Base-by-base conservation (phyloP, 2,329 filamentous ascomycete genomes). In the Cladosporium velox region DNA sequence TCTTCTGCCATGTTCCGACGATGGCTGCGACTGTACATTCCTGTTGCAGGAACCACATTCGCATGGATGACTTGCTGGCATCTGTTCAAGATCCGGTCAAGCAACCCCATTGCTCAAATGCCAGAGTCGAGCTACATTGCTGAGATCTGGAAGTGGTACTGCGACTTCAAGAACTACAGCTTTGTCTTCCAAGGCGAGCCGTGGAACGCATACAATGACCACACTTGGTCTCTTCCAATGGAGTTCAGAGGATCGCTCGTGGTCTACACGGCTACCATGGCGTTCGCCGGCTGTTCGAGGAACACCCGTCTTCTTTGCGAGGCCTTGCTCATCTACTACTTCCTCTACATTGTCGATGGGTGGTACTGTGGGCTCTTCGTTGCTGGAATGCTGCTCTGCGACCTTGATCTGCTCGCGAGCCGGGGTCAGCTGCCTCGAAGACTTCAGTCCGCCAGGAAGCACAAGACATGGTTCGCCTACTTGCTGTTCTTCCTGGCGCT, bases 111-210 rank as follows among this genome's bases (percentile, higher is more conserved):
- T 74, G 66, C 64, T 12, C 28, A 28, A n/a, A 24, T 34, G 58
- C 69, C 77, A 18, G 75, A 83, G 67, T 68, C 69, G 4, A 84
- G 70, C 35, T 81, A 83, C 71, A 67, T 73, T 8, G 82, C 81
- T 15, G 86, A 88, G 70, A 67, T 87, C 2, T 85, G 82, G 79
- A 79, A 77, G 49, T 82, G 80, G 80, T 82, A 83, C 63, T 74
- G 72, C 67, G 86, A 90, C 73, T 80, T 86, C 73, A 91, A 90
- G 74, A 90, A 90, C 75, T 90, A 88, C 78, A 90, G 84, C 76
- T 91, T 88, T 73, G 74, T 90, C 47, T 90, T 87, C 77, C 84
- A 85, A 52, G 85, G 84, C 1, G 78, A 83, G 12, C 83, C 85
- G 14, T 88, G 86, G 80, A 81, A 87, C 64, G 77, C 78, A 14